These are phyloP conservation scores for Penicillium macrosclerotiorum DNA, from an alignment of 495 filamentous ascomycete genomes.

Conservation along the genomic window DNA sequence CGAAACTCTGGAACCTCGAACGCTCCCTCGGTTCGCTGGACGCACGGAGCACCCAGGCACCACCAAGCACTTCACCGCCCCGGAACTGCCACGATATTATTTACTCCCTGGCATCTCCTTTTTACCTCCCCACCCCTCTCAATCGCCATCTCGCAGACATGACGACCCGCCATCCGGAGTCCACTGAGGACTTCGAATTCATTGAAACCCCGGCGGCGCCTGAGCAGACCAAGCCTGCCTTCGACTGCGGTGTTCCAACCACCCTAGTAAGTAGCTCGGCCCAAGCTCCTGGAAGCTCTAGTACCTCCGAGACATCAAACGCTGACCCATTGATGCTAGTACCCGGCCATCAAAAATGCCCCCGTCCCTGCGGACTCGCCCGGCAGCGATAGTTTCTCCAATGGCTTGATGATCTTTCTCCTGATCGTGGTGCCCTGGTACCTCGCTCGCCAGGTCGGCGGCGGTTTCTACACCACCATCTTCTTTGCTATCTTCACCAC, in stretches of 20 bases:
- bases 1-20: too few species aligned
- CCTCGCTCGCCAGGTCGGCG: conserved; percentile 51
- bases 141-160: conserved; percentile 33
- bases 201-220: conserved; percentile 61
- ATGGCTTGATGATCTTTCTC: conserved; percentile 52
- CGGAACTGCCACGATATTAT: conserved; percentile 28
- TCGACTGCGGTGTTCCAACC: conserved; percentile 29
- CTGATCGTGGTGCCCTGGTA: conserved; percentile 51
- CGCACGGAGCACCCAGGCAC: conserved; percentile 11
- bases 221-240: conserved; percentile 35
- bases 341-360: conserved; percentile 63
- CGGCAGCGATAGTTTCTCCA: conserved; percentile 58
- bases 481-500: conserved; percentile 57
- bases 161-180: conserved; percentile 50
- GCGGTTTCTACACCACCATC: conserved; percentile 56
- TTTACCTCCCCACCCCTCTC: conserved; percentile 20
- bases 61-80: conserved; percentile 22
- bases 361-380: conserved; percentile 63
- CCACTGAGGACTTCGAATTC: conserved; percentile 65
- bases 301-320: neutral
- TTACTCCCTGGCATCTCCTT: conserved; percentile 23
- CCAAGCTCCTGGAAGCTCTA: conserved; percentile 1
- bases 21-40: too few species aligned
- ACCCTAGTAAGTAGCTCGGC: conserved; percentile 22
- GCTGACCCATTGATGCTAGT: conserved; percentile 35